A percentile compares a stretch with the other conserved stretches of the same genome.
Evolutionary conservation across 2,329 filamentous ascomycete species (phyloP).

Genomic region (Botryotinia narcissicola): DNA sequence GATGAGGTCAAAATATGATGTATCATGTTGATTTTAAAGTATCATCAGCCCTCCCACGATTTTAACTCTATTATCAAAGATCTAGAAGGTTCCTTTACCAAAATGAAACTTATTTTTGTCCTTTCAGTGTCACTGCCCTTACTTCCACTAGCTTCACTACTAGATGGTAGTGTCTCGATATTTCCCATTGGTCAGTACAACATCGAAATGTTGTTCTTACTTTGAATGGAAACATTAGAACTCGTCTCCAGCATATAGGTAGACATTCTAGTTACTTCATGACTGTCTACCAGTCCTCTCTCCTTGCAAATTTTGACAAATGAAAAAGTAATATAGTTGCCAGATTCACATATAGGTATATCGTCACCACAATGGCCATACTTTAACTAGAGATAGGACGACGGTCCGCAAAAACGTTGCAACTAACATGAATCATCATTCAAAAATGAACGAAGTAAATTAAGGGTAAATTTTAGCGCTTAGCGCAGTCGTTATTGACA

Average conservation of each 20-base stretch:
- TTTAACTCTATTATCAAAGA: not conserved
- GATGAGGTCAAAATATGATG: not conserved
- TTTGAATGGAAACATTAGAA: not conserved
- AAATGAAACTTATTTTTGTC: not conserved
- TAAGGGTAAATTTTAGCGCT: not conserved
- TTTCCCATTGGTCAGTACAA: not conserved
- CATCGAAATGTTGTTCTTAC: not conserved
- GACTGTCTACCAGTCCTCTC: not conserved
- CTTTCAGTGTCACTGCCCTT: not conserved
- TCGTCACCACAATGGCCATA: not conserved
- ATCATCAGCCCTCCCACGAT: not conserved
- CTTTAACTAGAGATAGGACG: not conserved
- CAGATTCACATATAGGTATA: not conserved
- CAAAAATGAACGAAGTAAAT: not conserved
- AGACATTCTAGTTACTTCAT: not conserved
- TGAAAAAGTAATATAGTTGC: not conserved
- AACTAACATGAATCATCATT: not conserved
- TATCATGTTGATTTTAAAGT: not conserved
- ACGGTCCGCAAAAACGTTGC: not conserved
- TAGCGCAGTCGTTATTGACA: conserved; percentile 11
- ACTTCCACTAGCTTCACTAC: not conserved
- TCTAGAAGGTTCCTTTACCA: not conserved
- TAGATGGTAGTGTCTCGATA: not conserved
- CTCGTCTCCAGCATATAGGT: not conserved
- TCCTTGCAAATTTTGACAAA: not conserved